A percentile compares a stretch with the other conserved stretches of the same genome.
phyloP scores from a whole-genome alignment of 169 alveolate species.

The Cystoisospora suis region DNA sequence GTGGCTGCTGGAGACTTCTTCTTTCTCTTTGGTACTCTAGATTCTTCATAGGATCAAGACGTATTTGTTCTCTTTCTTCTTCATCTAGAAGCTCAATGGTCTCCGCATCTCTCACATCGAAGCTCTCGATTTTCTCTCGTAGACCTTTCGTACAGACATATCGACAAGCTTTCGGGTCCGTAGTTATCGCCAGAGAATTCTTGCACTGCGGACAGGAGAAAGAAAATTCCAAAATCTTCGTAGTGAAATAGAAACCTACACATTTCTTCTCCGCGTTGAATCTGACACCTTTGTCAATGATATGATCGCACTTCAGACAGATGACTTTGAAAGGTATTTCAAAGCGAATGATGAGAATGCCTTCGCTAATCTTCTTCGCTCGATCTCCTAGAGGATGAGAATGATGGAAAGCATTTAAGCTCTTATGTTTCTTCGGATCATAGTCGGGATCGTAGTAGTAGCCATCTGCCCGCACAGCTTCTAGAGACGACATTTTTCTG shows the following conservation, averaged over 20 bases:
- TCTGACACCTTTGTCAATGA: constrained; percentile 84
- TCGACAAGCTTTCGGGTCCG: constrained; percentile 82
- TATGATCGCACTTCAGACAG: constrained; percentile 73
- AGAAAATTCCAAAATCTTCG: constrained; percentile 77
- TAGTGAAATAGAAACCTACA: constrained; percentile 77
- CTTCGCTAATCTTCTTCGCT: constrained; percentile 26
- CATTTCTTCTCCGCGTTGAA: constrained; percentile 82
- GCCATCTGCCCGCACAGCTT: constrained; percentile 65
- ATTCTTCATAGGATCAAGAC: background rate
- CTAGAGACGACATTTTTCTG: constrained; percentile 62
- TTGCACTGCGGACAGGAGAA: constrained; percentile 79
- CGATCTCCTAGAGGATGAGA: constrained; percentile 51
- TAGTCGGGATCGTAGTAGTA: constrained; percentile 57
- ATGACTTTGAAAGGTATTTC: constrained; percentile 84
- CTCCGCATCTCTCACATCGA: background rate
- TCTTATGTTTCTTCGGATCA: constrained; percentile 48
- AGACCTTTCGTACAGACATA: constrained; percentile 79
- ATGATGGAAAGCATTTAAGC: constrained; percentile 9
- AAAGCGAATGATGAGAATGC: constrained; percentile 73
- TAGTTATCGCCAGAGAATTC: constrained; percentile 72
- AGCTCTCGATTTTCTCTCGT: constrained; percentile 74
- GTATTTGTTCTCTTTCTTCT: background rate
- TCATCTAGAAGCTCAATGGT: background rate
- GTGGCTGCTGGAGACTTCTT: background rate
- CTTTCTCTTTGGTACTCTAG: background rate